Base-by-base conservation (phyloP, 345 rosid genomes). In the Triadica sebifera region DNA sequence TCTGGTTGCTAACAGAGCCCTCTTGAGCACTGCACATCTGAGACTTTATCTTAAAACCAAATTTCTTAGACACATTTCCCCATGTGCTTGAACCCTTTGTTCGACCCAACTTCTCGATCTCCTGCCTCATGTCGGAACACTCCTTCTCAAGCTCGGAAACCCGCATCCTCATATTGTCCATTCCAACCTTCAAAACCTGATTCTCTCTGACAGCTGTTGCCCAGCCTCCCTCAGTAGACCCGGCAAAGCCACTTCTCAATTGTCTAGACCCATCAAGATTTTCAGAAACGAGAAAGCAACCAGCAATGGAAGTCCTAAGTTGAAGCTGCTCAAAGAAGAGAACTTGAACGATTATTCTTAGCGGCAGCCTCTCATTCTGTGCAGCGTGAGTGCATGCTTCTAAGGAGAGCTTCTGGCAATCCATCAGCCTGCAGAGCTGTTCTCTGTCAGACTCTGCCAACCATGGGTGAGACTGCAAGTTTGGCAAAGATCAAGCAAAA, bases 311-410 rank as follows among this genome's bases (percentile, higher is more conserved):
- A 56, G 96, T 95, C 84, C 97, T 83, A 29, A 95, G 98, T 89
- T 95, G 99, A 72, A 93, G 99, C 89, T 95, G 99, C 91, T 95
- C 99, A 46, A 95, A 95, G 90, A 95, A 95, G 75, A 95, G 90
- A 79, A 95, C 98, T 82, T 91, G 98, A 29, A 93, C 94, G 2
- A 95, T 85, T 75, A 93, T 78, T 81, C 99, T 90, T 52, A 95
- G 78, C 1, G 99, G 99, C 43, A 95, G 80, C 77, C 99, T 87
- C 86, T 95, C 98, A 37, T 95, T 95, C 83, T 95, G 99, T 0
- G 98, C 98, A 0, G 99, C 99, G 58, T 95, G 99, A 45, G 99
- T 93, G 81, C 99, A 93, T 4, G 99, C 99, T 82, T 95, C 99
- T 78, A 95, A 59, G 12, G 99, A 95, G 75, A 95, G 96, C 80